phyloP scores from a whole-genome alignment of 1,139 yeast species.

The Geotrichum bryndzae region DNA sequence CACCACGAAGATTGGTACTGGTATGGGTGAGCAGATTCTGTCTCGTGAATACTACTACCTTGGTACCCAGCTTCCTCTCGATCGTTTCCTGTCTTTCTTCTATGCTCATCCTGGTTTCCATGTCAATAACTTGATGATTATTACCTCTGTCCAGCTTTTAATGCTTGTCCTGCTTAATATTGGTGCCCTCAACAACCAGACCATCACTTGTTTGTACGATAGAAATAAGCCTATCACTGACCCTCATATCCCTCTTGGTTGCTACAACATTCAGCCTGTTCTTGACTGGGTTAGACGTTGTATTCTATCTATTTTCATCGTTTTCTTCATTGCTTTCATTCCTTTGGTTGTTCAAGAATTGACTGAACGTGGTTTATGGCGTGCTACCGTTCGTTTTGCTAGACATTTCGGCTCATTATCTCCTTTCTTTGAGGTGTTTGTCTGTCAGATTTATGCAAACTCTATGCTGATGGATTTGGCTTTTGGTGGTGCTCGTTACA shows the following conservation, averaged over 20 bases:
- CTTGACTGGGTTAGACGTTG: constrained; percentile 97
- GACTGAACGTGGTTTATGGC: constrained; percentile 97
- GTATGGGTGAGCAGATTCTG: constrained; percentile 99
- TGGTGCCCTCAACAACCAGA: constrained; percentile 85
- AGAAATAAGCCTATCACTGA: constrained; percentile 82
- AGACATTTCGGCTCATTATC: constrained; percentile 88
- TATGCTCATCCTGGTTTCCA: constrained; percentile 99
- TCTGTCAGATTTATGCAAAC: constrained; percentile 94
- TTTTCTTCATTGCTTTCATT: constrained; percentile 92
- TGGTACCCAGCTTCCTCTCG: constrained; percentile 95
- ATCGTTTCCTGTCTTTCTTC: constrained; percentile 94
- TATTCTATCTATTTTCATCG: constrained; percentile 95
- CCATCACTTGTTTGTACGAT: constrained; percentile 79
- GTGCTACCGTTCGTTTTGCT: constrained; percentile 82
- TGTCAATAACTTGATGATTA: constrained; percentile 91
- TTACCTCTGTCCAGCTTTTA: constrained; percentile 86
- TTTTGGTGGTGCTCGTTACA: constrained; percentile 99
- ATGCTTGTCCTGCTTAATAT: constrained; percentile 88
- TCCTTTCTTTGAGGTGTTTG: constrained; percentile 96
- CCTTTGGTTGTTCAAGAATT: constrained; percentile 96
- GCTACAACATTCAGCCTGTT: constrained; percentile 87
- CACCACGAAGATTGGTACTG: constrained; percentile 99
- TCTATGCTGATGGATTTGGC: constrained; percentile 86
- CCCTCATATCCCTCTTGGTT: constrained; percentile 78
- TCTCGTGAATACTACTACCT: constrained; percentile 96